Conservation (phyloP, 805 yeast genomes). For the Clavispora santaluciae region DNA sequence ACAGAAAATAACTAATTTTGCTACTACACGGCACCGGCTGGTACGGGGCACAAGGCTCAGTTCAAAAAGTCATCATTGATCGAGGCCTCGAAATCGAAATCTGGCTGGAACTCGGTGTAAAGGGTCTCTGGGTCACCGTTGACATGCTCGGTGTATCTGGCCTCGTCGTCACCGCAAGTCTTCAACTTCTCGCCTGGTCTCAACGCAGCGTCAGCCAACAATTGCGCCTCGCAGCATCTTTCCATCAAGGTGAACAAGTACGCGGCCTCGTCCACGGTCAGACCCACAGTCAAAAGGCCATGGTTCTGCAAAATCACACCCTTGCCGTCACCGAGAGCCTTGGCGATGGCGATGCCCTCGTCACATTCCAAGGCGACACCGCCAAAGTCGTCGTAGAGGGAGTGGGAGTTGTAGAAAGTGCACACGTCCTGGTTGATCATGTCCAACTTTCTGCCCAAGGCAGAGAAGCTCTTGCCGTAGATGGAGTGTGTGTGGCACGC, state of each 20-base stretch:
- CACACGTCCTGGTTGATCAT: constrained; percentile 81
- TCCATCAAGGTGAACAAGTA: constrained; percentile 61
- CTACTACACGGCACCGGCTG: too few species aligned
- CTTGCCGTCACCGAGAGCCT: constrained; percentile 54
- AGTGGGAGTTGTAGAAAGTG: constrained; percentile 57
- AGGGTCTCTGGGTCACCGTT: constrained; percentile 63
- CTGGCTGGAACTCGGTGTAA: constrained; percentile 72
- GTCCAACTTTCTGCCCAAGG: constrained; percentile 63
- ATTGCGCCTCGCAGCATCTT: constrained; percentile 59
- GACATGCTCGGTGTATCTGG: constrained; percentile 58
- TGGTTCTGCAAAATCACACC: constrained; percentile 66
- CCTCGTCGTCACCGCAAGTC: constrained; percentile 55
- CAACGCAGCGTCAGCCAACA: constrained; percentile 54
- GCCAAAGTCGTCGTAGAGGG: constrained; percentile 66
- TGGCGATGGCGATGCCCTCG: constrained; percentile 61
- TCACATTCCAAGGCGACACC: constrained; percentile 69
- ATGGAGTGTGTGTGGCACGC: constrained; percentile 69
- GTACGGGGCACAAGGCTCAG: too few species aligned
- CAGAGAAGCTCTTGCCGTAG: constrained; percentile 60
- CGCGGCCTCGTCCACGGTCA: constrained; percentile 72
- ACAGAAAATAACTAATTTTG: too few species aligned
- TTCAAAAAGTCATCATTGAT: constrained; percentile 20
- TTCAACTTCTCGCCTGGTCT: constrained; percentile 36
- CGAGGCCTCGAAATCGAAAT: constrained; percentile 41
- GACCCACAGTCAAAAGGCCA: constrained; percentile 67